A percentile compares a stretch with the other conserved stretches of the same genome.
Evolutionary conservation across 106 monocot species (phyloP).

Genomic region (Dioscorea alata): DNA sequence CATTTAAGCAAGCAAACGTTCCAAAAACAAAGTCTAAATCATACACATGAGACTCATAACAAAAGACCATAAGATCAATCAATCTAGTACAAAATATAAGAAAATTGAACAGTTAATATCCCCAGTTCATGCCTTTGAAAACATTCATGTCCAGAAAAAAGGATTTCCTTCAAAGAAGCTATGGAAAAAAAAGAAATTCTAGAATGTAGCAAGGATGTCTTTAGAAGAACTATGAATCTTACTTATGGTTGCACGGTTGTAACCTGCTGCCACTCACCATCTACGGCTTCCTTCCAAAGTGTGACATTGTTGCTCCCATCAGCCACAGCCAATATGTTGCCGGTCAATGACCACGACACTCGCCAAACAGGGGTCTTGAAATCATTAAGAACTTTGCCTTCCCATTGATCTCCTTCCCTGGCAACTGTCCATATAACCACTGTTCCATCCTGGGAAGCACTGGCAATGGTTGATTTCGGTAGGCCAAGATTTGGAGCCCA

Average conservation of each 20-base stretch:
- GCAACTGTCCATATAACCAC: slow-evolving; percentile 26
- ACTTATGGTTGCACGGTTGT: neutral
- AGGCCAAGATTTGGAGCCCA: slow-evolving; percentile 18
- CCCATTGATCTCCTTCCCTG: slow-evolving; percentile 31
- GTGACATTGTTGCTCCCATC: slow-evolving; percentile 27
- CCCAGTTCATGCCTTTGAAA: too few species aligned
- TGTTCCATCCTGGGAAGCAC: slow-evolving; percentile 16
- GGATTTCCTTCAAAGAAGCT: too few species aligned
- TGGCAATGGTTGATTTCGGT: slow-evolving; percentile 9
- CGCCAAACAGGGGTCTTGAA: slow-evolving; percentile 17
- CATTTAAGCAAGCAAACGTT: too few species aligned
- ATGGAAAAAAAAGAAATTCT: too few species aligned
- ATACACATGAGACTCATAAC: too few species aligned
- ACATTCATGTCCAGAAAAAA: too few species aligned
- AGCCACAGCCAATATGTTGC: slow-evolving; percentile 26
- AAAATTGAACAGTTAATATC: too few species aligned
- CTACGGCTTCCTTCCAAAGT: slow-evolving; percentile 13
- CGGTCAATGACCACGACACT: slow-evolving; percentile 25
- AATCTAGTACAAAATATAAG: too few species aligned
- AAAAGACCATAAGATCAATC: too few species aligned
- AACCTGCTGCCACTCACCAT: slow-evolving; percentile 11
- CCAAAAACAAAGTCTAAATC: too few species aligned
- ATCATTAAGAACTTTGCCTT: slow-evolving; percentile 22
- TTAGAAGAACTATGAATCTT: neutral
- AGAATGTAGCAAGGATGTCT: too few species aligned